Evolutionary conservation across 441 rosid species (phyloP).

Genomic region (Eutrema salsugineum): DNA sequence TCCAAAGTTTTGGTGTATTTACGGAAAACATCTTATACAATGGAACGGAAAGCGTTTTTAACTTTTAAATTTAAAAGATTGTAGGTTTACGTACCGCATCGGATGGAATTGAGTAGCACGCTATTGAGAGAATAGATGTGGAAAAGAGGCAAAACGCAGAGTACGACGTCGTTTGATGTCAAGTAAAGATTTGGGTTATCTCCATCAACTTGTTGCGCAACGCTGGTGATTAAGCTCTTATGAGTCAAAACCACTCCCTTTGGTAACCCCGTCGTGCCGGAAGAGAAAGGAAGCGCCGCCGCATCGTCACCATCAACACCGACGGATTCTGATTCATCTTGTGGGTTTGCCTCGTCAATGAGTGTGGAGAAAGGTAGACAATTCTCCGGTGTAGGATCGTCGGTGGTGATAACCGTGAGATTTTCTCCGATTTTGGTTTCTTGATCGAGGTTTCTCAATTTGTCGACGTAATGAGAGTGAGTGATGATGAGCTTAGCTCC

Average conservation of each 20-base stretch:
- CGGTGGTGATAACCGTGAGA: conserved; percentile 53
- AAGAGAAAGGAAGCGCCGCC: conserved; percentile 78
- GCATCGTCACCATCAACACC: conserved; percentile 51
- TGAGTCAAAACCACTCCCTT: conserved; percentile 87
- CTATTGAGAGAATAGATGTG: conserved; percentile 80
- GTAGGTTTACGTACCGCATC: conserved; percentile 31
- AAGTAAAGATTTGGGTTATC: conserved; percentile 76
- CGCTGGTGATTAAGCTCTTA: conserved; percentile 73
- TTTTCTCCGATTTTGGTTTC: conserved; percentile 35
- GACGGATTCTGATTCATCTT: conserved; percentile 16
- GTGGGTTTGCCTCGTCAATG: conserved; percentile 32
- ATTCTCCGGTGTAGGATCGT: conserved; percentile 50
- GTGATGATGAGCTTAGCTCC: conserved; percentile 63
- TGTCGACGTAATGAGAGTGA: conserved; percentile 64
- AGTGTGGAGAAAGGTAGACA: conserved; percentile 56
- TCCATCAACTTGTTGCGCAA: conserved; percentile 94
- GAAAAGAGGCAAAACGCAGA: conserved; percentile 82
- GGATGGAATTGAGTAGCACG: conserved; percentile 60
- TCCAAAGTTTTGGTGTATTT: too few relatives aligned
- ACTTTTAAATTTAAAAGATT: not conserved
- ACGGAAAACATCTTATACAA: too few relatives aligned
- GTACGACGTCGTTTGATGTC: conserved; percentile 51
- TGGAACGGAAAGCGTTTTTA: too few relatives aligned
- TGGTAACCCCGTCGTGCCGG: conserved; percentile 89
- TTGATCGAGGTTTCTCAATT: conserved; percentile 26